These are phyloP conservation scores for Psilocybe cyanescens DNA, from an alignment of 768 basidiomycete genomes.

Conservation along the genomic window DNA sequence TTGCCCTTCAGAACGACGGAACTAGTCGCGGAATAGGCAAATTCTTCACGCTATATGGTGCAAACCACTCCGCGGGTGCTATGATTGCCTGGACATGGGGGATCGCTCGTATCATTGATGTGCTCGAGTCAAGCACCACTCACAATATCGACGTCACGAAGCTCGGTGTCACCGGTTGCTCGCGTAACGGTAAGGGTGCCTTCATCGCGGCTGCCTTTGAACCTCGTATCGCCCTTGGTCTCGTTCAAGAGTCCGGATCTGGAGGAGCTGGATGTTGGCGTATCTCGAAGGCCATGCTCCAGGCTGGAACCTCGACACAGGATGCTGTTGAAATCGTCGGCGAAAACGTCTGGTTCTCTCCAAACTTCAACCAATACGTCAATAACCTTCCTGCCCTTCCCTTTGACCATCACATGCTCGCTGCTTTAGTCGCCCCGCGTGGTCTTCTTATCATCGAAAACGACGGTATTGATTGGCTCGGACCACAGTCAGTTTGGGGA, in stretches of 20 bases:
- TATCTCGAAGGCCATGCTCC: conserved; percentile 51
- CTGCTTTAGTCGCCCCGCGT: conserved; percentile 59
- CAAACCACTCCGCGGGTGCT: conserved; percentile 46
- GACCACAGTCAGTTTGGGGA: conserved; percentile 52
- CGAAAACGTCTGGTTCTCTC: conserved; percentile 68
- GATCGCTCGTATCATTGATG: conserved; percentile 62
- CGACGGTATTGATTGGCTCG: conserved; percentile 59
- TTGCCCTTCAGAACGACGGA: conserved; percentile 49
- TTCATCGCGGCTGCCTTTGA: conserved; percentile 64
- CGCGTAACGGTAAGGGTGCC: conserved; percentile 64
- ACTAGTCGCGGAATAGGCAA: conserved; percentile 56
- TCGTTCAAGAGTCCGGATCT: conserved; percentile 66
- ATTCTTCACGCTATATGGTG: conserved; percentile 62
- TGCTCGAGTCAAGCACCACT: conserved; percentile 50
- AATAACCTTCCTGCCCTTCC: conserved; percentile 50
- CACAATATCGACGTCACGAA: conserved; percentile 50
- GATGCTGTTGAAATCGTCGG: conserved; percentile 60
- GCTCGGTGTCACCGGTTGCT: conserved; percentile 63
- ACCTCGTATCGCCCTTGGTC: conserved; percentile 58
- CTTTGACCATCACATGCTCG: conserved; percentile 62
- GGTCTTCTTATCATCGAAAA: conserved; percentile 57
- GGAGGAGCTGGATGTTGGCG: conserved; percentile 67
- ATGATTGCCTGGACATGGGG: conserved; percentile 71
- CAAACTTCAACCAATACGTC: conserved; percentile 49
- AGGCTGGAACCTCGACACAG: conserved; percentile 48